phyloP scores from a whole-genome alignment of 495 filamentous ascomycete species.

The Tuber indicum region DNA sequence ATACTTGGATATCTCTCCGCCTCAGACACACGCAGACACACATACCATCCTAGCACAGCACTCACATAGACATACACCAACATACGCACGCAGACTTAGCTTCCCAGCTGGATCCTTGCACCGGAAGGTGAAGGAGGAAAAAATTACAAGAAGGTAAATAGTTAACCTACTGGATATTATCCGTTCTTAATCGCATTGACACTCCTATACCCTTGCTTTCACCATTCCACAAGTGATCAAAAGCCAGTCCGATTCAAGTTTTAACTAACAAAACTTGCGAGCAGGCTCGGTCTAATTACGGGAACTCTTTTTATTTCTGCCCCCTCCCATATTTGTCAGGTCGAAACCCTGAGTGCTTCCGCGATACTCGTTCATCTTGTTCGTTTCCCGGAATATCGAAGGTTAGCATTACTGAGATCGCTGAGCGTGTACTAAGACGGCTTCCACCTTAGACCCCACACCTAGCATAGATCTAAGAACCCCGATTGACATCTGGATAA shows the following conservation, averaged over 20 bases:
- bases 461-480: slow-evolving; percentile 20
- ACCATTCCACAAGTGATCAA: slow-evolving; percentile 5
- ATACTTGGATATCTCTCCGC: slow-evolving; percentile 38
- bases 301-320: not conserved
- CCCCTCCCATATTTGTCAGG: slow-evolving; percentile 19
- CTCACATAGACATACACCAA: slow-evolving; percentile 1
- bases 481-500: slow-evolving; percentile 37
- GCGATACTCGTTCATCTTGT: slow-evolving; percentile 31
- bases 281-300: not conserved
- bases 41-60: slow-evolving; percentile 5
- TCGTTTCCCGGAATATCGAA: slow-evolving; percentile 25
- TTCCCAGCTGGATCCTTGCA: not conserved
- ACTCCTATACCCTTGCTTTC: slow-evolving; percentile 24
- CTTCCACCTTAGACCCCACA: slow-evolving; percentile 29
- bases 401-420: slow-evolving; percentile 19
- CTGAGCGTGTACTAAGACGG: slow-evolving; percentile 35
- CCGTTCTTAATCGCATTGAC: slow-evolving; percentile 29
- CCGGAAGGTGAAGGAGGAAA: not conserved
- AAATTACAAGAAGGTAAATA: slow-evolving; percentile 35
- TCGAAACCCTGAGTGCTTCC: slow-evolving; percentile 27
- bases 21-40: slow-evolving; percentile 31
- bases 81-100: slow-evolving; percentile 1
- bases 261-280: slow-evolving; percentile 2
- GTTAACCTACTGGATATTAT: slow-evolving; percentile 32
- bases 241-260: not conserved